Base-by-base conservation (phyloP, 2,329 filamentous ascomycete genomes). In the Coleophoma eucalyptorum region DNA sequence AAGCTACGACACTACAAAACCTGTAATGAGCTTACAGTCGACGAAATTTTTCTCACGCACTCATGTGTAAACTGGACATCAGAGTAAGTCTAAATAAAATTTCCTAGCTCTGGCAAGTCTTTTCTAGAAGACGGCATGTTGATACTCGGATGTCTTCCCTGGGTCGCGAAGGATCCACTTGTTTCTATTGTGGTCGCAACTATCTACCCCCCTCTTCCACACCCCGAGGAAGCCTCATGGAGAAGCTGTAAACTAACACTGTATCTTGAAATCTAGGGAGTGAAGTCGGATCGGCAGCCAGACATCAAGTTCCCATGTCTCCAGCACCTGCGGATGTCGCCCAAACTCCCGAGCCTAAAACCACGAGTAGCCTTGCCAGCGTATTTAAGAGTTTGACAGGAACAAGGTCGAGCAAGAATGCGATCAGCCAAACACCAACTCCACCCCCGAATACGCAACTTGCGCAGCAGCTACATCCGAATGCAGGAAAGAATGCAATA, bases 301-400 rank as follows among this genome's bases (percentile, higher is more conserved):
- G n/a, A n/a, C 42, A 26, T 26, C 46, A 32, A 20, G 46, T 46
- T 48, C 73, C 74, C 73, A 86, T 86, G 82, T 77, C 81, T 70
- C 78, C 79, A 54, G 74, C 76, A 62, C 70, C 76, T 59, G 79
- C 79, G 72, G 80, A 84, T 72, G 77, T 75, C 62, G 65, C 71
- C 57, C 72, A 75, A 53, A 75, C 76, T 55, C 74, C 77, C 61
- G 81, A 86, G 65, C 71, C 77, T 51, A 79, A 74, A 69, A 75
- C 69, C 62, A 67, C 73, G 38, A 73, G 81, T 55, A 80, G 80
- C 58, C 73, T 86, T 60, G 81, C 80, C 60, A 79, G 80, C 58
- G 81, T 86, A 54, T 81, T 86, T 64, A 83, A 83, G 61, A 81
- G 78, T 58, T 70, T 86, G 59, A 78, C 82, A 45, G 63, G 65